Evolutionary conservation across 768 basidiomycete species (phyloP).

Genomic region (Coprinopsis cinerea): DNA sequence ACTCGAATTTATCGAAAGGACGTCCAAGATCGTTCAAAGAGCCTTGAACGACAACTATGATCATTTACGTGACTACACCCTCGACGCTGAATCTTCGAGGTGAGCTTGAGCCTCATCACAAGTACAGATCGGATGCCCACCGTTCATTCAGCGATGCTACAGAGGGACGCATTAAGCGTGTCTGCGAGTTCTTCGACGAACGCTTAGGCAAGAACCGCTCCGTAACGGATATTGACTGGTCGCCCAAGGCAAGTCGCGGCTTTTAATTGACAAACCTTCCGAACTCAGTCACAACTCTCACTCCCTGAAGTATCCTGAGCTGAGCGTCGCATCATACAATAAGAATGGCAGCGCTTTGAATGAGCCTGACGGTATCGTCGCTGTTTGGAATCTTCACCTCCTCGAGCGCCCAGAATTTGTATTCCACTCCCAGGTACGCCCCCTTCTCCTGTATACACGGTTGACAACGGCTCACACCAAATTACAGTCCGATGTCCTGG

Average conservation of each 20-base stretch:
- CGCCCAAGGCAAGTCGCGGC: conserved; percentile 97
- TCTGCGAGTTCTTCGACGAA: conserved; percentile 91
- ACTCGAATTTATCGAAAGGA: conserved; percentile 88
- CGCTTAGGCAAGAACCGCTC: conserved; percentile 88
- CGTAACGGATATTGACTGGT: conserved; percentile 97
- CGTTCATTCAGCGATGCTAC: conserved; percentile 67
- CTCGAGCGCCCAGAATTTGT: conserved; percentile 95
- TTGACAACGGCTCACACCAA: not conserved
- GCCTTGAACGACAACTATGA: conserved; percentile 95
- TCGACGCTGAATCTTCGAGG: conserved; percentile 80
- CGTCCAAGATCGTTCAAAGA: conserved; percentile 91
- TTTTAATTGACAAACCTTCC: too few relatives aligned
- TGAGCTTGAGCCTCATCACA: too few relatives aligned
- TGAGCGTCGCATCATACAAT: conserved; percentile 95
- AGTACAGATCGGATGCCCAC: too few relatives aligned
- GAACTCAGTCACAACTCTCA: conserved; percentile 5
- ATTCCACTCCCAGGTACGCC: conserved; percentile 91
- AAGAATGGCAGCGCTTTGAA: conserved; percentile 91
- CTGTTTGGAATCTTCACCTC: conserved; percentile 95
- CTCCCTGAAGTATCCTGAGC: conserved; percentile 76
- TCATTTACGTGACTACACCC: conserved; percentile 95
- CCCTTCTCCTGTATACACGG: too few relatives aligned
- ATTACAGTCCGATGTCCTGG: conserved; percentile 89
- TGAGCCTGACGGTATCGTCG: conserved; percentile 95
- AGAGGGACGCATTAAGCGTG: conserved; percentile 85